These are phyloP conservation scores for Dryas octopetala DNA, from an alignment of 306 rosid genomes.

Conservation along the genomic window DNA sequence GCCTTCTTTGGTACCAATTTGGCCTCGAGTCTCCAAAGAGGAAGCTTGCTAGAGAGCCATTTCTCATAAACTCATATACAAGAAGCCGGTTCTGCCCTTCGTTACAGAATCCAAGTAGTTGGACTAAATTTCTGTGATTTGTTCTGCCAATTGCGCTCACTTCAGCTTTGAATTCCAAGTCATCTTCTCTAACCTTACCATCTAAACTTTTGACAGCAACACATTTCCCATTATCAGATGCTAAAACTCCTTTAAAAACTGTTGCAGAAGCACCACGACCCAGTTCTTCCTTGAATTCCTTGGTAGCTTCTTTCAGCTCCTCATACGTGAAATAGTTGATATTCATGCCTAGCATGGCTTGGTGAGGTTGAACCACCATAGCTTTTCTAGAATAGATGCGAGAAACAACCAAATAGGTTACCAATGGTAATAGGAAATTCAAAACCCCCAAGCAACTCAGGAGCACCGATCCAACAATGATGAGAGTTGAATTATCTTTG, in stretches of 20 bases:
- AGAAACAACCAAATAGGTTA: constrained; percentile 2
- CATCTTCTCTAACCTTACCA: constrained; percentile 31
- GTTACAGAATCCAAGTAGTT: constrained; percentile 22
- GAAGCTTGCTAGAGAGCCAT: constrained; percentile 19
- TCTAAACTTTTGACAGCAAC: constrained; percentile 51
- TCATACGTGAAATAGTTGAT: constrained; percentile 21
- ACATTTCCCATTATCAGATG: background rate
- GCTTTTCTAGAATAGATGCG: background rate
- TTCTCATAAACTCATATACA: constrained; percentile 29
- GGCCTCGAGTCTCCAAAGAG: no score
- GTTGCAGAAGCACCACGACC: background rate
- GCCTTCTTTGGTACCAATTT: constrained; percentile 23
- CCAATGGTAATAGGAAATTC: constrained; percentile 7
- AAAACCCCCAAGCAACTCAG: constrained; percentile 22
- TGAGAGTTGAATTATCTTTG: constrained; percentile 1
- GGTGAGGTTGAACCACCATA: background rate
- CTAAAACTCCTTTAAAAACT: constrained; percentile 35
- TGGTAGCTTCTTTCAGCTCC: constrained; percentile 27
- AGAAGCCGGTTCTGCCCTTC: constrained; percentile 19
- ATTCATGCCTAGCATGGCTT: constrained; percentile 7
- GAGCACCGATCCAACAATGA: constrained; percentile 23
- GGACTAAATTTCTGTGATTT: constrained; percentile 35
- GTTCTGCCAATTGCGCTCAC: constrained; percentile 31
- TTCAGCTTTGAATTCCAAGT: constrained; percentile 41
- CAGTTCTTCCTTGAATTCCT: constrained; percentile 28